Evolutionary conservation across 495 filamentous ascomycete species (phyloP), one percentile per base, ranked within the genome.

Genomic region (Penicillium paxilli): DNA sequence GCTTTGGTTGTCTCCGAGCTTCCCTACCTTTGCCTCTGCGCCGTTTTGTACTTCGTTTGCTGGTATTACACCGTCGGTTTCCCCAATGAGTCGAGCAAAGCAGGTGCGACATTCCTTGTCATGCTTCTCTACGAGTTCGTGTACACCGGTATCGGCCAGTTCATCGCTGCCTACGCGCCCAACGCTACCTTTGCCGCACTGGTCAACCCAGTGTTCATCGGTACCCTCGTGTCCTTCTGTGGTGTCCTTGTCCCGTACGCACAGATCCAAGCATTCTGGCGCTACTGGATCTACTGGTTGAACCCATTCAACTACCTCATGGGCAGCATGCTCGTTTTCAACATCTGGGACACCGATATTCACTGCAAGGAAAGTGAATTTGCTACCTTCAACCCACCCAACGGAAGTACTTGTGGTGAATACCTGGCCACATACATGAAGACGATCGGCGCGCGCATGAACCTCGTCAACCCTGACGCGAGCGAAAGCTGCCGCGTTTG

Each of bases 281-380:
- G 80, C 16, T 91, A 90, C 80, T 90, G 87, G 88, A 86, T 88
- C 56, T 90, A 90, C 69, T 84, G 78, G 49, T 68, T 89, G 55
- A 86, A 84, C 26, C 87, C 88, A 6, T 83, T 90, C 61, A 87
- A 83, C 16, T 90, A 91, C 54, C 67, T 88, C 7, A 81, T 89
- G 44, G 76, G 74, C 49, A 77, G 77, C 33, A 77, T 89, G 66
- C 55, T 90, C 28, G 76, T 81, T 0, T 78, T 78, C 11, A 77
- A 69, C 9, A 65, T 88, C 14, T 85, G 75, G 47, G 84, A 86
- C 49, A 77, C 77, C 1, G 26, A 70, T 0, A 77, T 88, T 2
- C 37, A 66, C 2, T 91, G 88, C 74, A 72, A 80, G 32, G 53
- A 67, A 2, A 76, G 74, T 51, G 88, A 91, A 64, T 77, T 75